phyloP scores from a whole-genome alignment of 768 basidiomycete genomes.

The Russula ochroleuca region DNA sequence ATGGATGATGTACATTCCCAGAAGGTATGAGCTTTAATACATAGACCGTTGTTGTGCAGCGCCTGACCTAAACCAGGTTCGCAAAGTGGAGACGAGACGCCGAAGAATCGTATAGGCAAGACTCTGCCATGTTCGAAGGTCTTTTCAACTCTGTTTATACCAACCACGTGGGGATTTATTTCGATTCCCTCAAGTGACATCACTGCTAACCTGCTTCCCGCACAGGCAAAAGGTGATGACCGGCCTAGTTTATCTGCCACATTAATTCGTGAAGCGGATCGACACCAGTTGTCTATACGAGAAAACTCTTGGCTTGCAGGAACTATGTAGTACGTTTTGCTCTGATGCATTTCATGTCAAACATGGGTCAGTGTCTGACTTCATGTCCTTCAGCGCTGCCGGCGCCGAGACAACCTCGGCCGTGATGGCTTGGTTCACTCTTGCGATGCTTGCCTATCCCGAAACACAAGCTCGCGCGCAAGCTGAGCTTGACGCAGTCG shows the following conservation, averaged over 20 bases:
- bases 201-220: background rate
- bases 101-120: conserved; percentile 16
- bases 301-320: conserved; percentile 28
- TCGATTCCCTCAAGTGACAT: background rate
- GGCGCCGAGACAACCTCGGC: conserved; percentile 25
- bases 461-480: conserved; percentile 23
- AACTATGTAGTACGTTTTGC: conserved; percentile 28
- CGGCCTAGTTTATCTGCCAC: conserved; percentile 21
- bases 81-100: conserved; percentile 24
- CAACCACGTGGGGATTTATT: conserved; percentile 6
- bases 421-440: conserved; percentile 27
- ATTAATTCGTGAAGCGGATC: conserved; percentile 13
- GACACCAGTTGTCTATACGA: conserved; percentile 16
- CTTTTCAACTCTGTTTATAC: conserved; percentile 19
- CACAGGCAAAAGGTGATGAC: conserved; percentile 20
- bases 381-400: conserved; percentile 14
- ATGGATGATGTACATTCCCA: conserved; percentile 25
- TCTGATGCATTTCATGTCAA: background rate
- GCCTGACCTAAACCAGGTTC: conserved; percentile 17
- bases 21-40: conserved; percentile 7
- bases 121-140: conserved; percentile 20
- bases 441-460: conserved; percentile 26
- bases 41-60: background rate
- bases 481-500: conserved; percentile 26
- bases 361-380: background rate